Conservation (phyloP, 495 filamentous ascomycete species). For the Penicillium cosmopolitanum region DNA sequence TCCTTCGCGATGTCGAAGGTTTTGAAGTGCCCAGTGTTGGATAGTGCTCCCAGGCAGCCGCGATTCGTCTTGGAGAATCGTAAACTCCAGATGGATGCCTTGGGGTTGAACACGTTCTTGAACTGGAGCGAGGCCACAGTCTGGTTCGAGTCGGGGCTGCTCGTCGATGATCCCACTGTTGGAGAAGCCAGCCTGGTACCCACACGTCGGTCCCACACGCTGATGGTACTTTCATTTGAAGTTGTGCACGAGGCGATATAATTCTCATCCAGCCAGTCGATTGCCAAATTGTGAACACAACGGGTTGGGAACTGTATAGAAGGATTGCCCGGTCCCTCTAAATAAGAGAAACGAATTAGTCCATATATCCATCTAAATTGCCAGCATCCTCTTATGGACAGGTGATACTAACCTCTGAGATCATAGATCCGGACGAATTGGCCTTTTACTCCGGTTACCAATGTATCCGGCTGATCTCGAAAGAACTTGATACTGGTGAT, state of each 20-base stretch:
- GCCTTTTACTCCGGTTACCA: constrained; percentile 84
- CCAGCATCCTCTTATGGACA: background rate
- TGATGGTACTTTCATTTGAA: constrained; percentile 68
- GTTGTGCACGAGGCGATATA: constrained; percentile 90
- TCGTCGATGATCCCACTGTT: constrained; percentile 40
- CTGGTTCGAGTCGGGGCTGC: constrained; percentile 38
- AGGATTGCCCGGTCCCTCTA: constrained; percentile 58
- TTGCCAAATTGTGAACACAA: constrained; percentile 87
- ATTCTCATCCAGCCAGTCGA: constrained; percentile 88
- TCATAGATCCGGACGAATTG: constrained; percentile 89
- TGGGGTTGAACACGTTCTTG: constrained; percentile 62
- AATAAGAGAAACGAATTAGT: no score
- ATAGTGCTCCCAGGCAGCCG: constrained; percentile 74
- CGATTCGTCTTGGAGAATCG: constrained; percentile 76
- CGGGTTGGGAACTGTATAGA: constrained; percentile 71
- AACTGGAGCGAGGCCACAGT: constrained; percentile 65
- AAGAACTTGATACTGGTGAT: constrained; percentile 94
- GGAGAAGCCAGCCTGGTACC: constrained; percentile 52
- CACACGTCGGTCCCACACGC: constrained; percentile 87
- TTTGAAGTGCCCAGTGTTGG: constrained; percentile 78
- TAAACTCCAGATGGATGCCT: constrained; percentile 70
- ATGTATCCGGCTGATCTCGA: constrained; percentile 75
- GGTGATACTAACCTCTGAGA: constrained; percentile 67
- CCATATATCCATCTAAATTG: background rate
- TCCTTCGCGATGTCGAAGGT: constrained; percentile 71